Evolutionary conservation across 2,329 filamentous ascomycete genomes (phyloP).

Genomic region (Nannizziopsis arthrosporioides): DNA sequence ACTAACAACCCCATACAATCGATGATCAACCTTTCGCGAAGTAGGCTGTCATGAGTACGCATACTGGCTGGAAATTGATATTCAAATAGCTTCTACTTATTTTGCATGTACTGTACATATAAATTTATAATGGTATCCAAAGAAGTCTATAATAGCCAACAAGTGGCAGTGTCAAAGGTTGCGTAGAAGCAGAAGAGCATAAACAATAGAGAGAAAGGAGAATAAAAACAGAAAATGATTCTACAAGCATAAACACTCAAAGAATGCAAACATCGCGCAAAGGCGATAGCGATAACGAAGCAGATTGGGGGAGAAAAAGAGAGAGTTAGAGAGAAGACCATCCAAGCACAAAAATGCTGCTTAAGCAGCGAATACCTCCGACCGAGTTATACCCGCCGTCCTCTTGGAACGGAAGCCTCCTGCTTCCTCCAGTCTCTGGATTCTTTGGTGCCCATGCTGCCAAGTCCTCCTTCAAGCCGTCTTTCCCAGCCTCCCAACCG

Average conservation of each 20-base stretch:
- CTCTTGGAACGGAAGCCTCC: conserved; percentile 71
- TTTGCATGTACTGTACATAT: neutral
- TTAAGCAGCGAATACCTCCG: neutral
- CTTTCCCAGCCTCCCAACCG: conserved; percentile 55
- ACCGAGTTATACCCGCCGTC: conserved; percentile 42
- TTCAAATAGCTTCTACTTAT: neutral
- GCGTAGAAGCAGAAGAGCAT: neutral
- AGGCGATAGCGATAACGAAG: too few relatives aligned
- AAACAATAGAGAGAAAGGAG: neutral
- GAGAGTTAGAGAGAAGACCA: neutral
- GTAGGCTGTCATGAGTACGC: too few relatives aligned
- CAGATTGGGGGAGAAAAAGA: neutral
- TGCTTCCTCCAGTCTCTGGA: conserved; percentile 68
- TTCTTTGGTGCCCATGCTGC: conserved; percentile 85
- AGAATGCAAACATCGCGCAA: neutral
- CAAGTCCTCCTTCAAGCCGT: conserved; percentile 64
- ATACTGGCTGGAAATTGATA: too few relatives aligned
- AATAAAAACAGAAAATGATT: too few relatives aligned
- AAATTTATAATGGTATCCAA: conserved; percentile 3
- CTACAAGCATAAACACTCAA: too few relatives aligned
- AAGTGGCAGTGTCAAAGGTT: neutral
- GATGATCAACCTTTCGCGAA: too few relatives aligned
- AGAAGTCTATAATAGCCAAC: neutral
- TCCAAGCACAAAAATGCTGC: too few relatives aligned
- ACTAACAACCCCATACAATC: too few relatives aligned